Evolutionary conservation across 139 green algal genomes (phyloP).

Genomic region (Nannochloris sp.): DNA sequence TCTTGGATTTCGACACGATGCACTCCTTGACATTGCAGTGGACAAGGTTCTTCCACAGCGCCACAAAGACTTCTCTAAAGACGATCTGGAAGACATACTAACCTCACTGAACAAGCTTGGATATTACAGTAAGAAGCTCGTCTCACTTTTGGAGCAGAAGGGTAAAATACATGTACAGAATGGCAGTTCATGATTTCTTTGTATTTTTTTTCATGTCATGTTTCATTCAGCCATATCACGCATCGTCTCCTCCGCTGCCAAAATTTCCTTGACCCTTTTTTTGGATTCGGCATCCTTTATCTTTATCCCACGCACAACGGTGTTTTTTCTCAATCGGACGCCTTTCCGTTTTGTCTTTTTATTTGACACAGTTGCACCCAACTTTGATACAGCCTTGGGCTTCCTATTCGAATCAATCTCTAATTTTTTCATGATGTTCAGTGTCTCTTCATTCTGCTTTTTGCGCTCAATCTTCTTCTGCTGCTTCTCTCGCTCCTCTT

Average conservation of each 20-base stretch:
- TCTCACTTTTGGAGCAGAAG: conserved; percentile 15
- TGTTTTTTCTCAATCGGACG: conserved; percentile 20
- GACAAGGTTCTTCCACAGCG: conserved; percentile 13
- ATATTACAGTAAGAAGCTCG: conserved; percentile 25
- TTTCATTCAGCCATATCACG: conserved; percentile 4
- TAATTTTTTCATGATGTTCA: not conserved
- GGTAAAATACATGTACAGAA: not conserved
- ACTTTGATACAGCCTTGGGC: not conserved
- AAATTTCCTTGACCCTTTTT: conserved; percentile 20
- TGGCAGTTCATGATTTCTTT: too few relatives aligned
- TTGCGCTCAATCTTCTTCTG: conserved; percentile 7
- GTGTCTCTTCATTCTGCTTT: conserved; percentile 12
- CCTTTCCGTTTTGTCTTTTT: conserved; percentile 11
- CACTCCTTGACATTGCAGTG: conserved; percentile 16
- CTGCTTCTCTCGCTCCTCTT: conserved; percentile 13
- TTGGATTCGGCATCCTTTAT: conserved; percentile 25
- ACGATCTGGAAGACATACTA: conserved; percentile 21
- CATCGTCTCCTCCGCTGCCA: conserved; percentile 26
- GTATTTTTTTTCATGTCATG: too few relatives aligned
- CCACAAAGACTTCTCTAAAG: conserved; percentile 12
- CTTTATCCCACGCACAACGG: conserved; percentile 22
- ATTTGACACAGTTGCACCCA: conserved; percentile 6
- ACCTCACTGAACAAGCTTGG: conserved; percentile 25
- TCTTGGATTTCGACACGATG: conserved; percentile 11
- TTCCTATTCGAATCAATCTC: conserved; percentile 2